Percentiles rank a stretch among this genome's conserved stretches.
Conservation (phyloP, 495 filamentous ascomycete species). For the Stereocaulon alpinum region DNA sequence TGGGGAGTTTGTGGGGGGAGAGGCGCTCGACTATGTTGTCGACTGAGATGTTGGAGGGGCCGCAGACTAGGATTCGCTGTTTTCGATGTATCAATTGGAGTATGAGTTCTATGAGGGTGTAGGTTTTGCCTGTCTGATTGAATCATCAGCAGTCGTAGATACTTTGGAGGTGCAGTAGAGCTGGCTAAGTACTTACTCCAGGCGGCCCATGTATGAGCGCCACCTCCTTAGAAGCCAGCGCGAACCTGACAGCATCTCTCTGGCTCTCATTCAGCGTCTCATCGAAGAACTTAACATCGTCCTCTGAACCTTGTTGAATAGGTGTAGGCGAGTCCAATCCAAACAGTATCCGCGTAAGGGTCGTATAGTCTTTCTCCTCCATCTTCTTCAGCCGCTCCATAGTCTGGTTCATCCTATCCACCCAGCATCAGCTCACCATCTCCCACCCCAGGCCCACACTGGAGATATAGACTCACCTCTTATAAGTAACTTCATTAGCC, state of each 20-base stretch:
- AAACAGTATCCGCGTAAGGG: conserved; percentile 75
- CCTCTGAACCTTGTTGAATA: conserved; percentile 28
- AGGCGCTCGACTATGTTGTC: conserved; percentile 98
- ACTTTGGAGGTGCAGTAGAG: too few relatives aligned
- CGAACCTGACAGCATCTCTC: conserved; percentile 83
- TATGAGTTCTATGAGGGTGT: conserved; percentile 92
- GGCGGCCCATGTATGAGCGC: conserved; percentile 93
- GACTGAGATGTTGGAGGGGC: conserved; percentile 90
- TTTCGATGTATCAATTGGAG: conserved; percentile 67
- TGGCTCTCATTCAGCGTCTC: conserved; percentile 77
- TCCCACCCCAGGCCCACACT: background rate
- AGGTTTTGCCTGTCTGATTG: conserved; percentile 78
- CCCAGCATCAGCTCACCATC: conserved; percentile 9
- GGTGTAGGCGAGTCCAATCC: conserved; percentile 53
- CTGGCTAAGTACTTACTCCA: conserved; percentile 44
- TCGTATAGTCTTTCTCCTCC: conserved; percentile 54
- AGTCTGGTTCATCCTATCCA: conserved; percentile 70
- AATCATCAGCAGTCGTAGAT: too few relatives aligned
- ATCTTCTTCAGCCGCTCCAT: conserved; percentile 75
- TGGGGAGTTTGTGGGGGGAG: conserved; percentile 68
- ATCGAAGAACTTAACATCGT: conserved; percentile 61
- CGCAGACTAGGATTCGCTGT: conserved; percentile 77
- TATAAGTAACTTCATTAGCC: conserved; percentile 88
- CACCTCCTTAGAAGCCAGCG: conserved; percentile 70
- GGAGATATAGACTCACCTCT: conserved; percentile 42